Percentiles rank a stretch among this genome's conserved stretches.
phyloP scores from a whole-genome alignment of 2,329 filamentous ascomycete species.

The Talaromyces sp. region DNA sequence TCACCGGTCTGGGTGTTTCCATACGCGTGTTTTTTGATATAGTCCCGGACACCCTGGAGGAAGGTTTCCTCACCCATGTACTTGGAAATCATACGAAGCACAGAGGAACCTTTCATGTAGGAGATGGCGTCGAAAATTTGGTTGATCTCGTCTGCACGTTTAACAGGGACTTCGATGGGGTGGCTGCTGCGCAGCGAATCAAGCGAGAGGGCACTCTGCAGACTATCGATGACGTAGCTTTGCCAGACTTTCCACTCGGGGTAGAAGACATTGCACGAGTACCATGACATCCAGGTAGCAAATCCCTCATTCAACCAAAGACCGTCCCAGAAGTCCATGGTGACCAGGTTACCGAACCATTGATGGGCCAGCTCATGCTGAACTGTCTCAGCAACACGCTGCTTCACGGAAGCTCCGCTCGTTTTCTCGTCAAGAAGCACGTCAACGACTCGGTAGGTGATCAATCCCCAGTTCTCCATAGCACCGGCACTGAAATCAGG shows the following conservation, averaged over 20 bases:
- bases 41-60: constrained; percentile 82
- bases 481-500: constrained; percentile 93
- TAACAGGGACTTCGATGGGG: constrained; percentile 92
- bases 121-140: constrained; percentile 98
- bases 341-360: constrained; percentile 97
- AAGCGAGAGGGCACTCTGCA: constrained; percentile 79
- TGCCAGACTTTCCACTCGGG: constrained; percentile 99
- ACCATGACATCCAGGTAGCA: constrained; percentile 89
- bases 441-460: constrained; percentile 91
- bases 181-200: constrained; percentile 93
- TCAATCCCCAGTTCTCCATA: constrained; percentile 98
- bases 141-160: constrained; percentile 91
- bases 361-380: constrained; percentile 96
- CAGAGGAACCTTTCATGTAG: constrained; percentile 93
- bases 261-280: constrained; percentile 90
- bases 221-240: constrained; percentile 85
- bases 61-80: constrained; percentile 90
- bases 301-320: constrained; percentile 95
- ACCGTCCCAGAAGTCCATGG: constrained; percentile 98
- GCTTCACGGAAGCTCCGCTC: constrained; percentile 81
- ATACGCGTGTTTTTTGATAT: constrained; percentile 95
- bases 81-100: constrained; percentile 94
- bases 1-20: constrained; percentile 89
- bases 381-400: constrained; percentile 89
- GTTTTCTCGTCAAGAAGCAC: constrained; percentile 87